Base-by-base conservation (phyloP, 139 green algal species). In the Auxenochlorella pyrenoidosa region DNA sequence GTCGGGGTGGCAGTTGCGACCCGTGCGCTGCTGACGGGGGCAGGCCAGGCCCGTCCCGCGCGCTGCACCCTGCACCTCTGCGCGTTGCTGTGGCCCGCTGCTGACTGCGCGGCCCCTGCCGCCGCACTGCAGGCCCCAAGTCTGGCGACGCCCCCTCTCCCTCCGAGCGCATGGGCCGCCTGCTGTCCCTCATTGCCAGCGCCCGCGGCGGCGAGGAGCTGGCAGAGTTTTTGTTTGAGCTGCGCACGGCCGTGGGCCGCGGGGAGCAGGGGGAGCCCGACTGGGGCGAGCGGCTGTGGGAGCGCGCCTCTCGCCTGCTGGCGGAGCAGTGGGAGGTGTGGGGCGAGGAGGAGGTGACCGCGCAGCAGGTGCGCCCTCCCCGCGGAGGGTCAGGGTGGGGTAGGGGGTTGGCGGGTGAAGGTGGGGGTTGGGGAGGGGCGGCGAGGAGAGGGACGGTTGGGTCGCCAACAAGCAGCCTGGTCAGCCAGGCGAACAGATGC, bases 131-230 rank as follows among this genome's bases (percentile, higher is more conserved):
- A 77, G 82, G 65, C 32, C 41, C 66, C n/a, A 34, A 26, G 66
- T 21, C n/a, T 0, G 68, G 22, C 82, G 82, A 58, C 12, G 6
- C 68, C 0, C 82, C 82, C 24, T 82, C 83, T 32, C 1, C 54
- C 15, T 73, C 83, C 3, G 72, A 83, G 51, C 47, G 41, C 38
- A 77, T 88, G 73, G 84, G 43, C 71, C 73, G 84, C 54, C 84
- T 88, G 73, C 38, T 88, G 84, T 63, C 72, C 16, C 58, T 76
- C 19, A 44, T 83, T 18, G 0, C 26, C 16, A 21, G 24, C 28
- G 41, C 36, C 13, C 41, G 40, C 8, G 75, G 73, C 32, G 84
- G 40, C 8, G 3, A 18, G 24, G 60, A 58, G 3, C 58, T 38
- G 16, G 30, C 73, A 0, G 30, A 68, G 47, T 65, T 88, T 30